phyloP scores from a whole-genome alignment of 371 early-diverging fungal genomes.

The Mortierella sp. region DNA sequence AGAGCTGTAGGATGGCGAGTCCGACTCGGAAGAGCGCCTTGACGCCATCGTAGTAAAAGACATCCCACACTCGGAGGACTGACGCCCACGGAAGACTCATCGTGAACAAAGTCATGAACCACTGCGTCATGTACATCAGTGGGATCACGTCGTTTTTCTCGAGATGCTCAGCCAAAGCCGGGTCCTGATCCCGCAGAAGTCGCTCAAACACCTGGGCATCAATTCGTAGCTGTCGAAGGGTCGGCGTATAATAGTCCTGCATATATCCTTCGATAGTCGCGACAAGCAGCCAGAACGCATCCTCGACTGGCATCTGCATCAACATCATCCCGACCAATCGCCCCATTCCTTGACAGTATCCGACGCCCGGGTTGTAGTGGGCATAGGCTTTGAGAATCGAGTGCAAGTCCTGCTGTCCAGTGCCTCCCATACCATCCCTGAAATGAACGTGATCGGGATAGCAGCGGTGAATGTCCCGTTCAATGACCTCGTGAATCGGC shows the following conservation, averaged over 20 bases:
- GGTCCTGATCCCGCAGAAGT: slow-evolving; percentile 80
- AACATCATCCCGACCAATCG: slow-evolving; percentile 92
- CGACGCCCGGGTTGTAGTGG: slow-evolving; percentile 89
- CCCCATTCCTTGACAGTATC: slow-evolving; percentile 98
- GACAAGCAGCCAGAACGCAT: slow-evolving; percentile 91
- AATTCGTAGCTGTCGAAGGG: slow-evolving; percentile 81
- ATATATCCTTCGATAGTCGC: slow-evolving; percentile 83
- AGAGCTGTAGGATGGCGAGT: slow-evolving; percentile 82
- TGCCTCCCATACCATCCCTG: slow-evolving; percentile 73
- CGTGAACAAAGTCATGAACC: slow-evolving; percentile 96
- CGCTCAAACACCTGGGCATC: slow-evolving; percentile 91
- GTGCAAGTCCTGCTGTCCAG: slow-evolving; percentile 79
- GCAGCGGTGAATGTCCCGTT: slow-evolving; percentile 90
- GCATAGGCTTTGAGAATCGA: slow-evolving; percentile 90
- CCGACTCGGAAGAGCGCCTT: slow-evolving; percentile 86
- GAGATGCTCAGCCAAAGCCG: slow-evolving; percentile 82
- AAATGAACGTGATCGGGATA: slow-evolving; percentile 89
- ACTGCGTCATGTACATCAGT: slow-evolving; percentile 92
- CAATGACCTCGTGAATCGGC: slow-evolving; percentile 87
- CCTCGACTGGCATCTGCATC: slow-evolving; percentile 90
- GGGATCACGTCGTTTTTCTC: slow-evolving; percentile 84
- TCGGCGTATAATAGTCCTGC: slow-evolving; percentile 85
- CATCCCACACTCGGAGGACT: slow-evolving; percentile 94
- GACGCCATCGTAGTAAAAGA: slow-evolving; percentile 87
- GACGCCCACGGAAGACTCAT: slow-evolving; percentile 93